Percentiles rank a stretch among this genome's conserved stretches.
Evolutionary conservation across 345 rosid species (phyloP).

Genomic region (Gossypium australe): DNA sequence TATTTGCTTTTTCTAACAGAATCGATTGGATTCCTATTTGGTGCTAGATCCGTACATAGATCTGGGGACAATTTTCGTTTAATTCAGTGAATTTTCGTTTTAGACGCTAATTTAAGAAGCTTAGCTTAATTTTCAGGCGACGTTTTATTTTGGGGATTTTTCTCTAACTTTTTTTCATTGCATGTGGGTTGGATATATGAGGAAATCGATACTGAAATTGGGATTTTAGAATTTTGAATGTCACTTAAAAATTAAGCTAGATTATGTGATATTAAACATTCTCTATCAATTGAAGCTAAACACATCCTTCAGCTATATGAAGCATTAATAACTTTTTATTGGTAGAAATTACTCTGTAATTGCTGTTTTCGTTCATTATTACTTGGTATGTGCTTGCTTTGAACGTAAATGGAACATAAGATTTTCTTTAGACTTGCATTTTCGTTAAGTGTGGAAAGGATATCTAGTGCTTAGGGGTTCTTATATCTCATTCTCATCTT

Average conservation of each 20-base stretch:
- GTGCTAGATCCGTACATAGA: constrained; percentile 5
- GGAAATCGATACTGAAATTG: neutral
- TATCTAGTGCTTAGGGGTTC: neutral
- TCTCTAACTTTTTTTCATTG: neutral
- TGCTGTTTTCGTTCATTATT: neutral
- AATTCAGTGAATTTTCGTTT: neutral
- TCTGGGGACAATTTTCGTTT: neutral
- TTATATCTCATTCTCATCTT: neutral
- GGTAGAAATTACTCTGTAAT: neutral
- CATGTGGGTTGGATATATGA: neutral
- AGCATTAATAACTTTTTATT: neutral
- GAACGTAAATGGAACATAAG: neutral
- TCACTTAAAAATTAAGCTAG: neutral
- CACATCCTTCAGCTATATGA: neutral
- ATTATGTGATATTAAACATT: constrained; percentile 1
- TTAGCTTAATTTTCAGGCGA: neutral
- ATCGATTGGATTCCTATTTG: neutral
- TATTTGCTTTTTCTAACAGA: neutral
- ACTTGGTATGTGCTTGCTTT: neutral
- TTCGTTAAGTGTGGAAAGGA: neutral
- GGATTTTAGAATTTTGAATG: neutral
- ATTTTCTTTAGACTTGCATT: neutral
- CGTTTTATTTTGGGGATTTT: neutral
- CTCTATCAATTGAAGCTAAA: neutral
- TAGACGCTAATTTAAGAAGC: neutral